phyloP scores from a whole-genome alignment of 345 rosid species.

The Rhizophora apiculata region DNA sequence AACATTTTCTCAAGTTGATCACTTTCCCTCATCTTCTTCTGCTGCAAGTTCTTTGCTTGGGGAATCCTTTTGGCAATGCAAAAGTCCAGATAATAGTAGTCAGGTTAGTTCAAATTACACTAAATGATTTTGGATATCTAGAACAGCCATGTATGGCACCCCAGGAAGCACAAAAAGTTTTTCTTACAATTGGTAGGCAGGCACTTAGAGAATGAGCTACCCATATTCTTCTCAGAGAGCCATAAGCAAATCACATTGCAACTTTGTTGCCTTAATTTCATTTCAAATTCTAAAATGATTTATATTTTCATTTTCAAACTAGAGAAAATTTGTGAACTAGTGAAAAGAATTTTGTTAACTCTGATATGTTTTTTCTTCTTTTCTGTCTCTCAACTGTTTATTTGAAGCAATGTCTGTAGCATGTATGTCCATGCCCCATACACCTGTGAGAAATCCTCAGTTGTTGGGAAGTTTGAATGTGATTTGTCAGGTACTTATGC shows the following conservation, averaged over 20 bases:
- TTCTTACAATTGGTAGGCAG: neutral
- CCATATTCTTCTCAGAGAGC: neutral
- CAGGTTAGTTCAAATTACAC: slow-evolving; percentile 33
- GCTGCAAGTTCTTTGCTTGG: slow-evolving; percentile 40
- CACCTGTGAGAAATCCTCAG: too few species aligned
- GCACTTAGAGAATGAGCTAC: neutral
- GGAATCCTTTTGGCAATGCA: slow-evolving; percentile 69
- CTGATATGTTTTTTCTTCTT: neutral
- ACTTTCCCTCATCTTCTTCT: slow-evolving; percentile 42
- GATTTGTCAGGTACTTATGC: too few species aligned
- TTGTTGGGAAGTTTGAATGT: too few species aligned
- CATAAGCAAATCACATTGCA: neutral
- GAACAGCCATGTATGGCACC: neutral
- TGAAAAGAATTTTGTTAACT: neutral
- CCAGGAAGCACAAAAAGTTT: neutral
- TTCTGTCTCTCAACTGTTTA: neutral
- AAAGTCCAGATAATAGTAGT: slow-evolving; percentile 45
- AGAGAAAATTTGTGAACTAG: neutral
- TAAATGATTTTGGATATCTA: slow-evolving; percentile 18
- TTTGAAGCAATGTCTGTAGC: neutral
- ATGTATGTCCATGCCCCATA: too few species aligned
- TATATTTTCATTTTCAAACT: neutral
- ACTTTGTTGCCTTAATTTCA: neutral
- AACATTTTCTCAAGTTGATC: slow-evolving; percentile 44
- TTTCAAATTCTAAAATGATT: neutral